Evolutionary conservation across 2,329 filamentous ascomycete species (phyloP).

Genomic region (Fusarium udum): DNA sequence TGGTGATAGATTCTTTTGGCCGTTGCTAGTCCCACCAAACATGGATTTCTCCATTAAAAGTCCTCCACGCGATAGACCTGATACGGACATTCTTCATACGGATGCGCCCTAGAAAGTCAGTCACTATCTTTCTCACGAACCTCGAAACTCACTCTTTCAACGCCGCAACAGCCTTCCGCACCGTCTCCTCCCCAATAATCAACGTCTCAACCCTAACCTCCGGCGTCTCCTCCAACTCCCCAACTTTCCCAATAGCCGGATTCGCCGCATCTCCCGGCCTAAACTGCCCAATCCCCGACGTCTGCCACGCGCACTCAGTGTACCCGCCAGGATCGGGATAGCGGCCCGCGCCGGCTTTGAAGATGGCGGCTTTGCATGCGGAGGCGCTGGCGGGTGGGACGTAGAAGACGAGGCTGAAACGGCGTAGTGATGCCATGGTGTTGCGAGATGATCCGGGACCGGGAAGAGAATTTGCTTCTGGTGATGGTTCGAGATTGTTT

Average conservation of each 20-base stretch:
- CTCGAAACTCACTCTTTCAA: slow-evolving; percentile 65
- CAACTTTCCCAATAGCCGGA: slow-evolving; percentile 68
- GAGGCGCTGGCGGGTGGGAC: slow-evolving; percentile 56
- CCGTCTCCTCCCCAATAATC: slow-evolving; percentile 67
- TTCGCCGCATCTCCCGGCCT: slow-evolving; percentile 68
- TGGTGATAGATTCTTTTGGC: not conserved
- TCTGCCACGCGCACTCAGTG: slow-evolving; percentile 63
- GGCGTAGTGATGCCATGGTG: slow-evolving; percentile 28
- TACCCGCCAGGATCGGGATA: slow-evolving; percentile 63
- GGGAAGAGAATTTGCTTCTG: slow-evolving; percentile 4
- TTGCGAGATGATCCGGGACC: slow-evolving; percentile 12
- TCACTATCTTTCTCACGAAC: rapidly evolving
- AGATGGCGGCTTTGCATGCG: slow-evolving; percentile 65
- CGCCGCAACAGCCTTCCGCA: slow-evolving; percentile 66
- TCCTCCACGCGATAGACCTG: slow-evolving; percentile 40
- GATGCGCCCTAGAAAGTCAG: slow-evolving; percentile 42
- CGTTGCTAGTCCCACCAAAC: not conserved
- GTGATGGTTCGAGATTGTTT: slow-evolving; percentile 8
- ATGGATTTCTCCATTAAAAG: slow-evolving; percentile 10
- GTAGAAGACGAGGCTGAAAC: slow-evolving; percentile 60
- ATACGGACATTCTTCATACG: slow-evolving; percentile 42
- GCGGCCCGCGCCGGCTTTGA: slow-evolving; percentile 65
- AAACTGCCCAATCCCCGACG: slow-evolving; percentile 71
- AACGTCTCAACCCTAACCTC: slow-evolving; percentile 72
- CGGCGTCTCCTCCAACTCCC: slow-evolving; percentile 65